Base-by-base conservation (phyloP, 768 basidiomycete genomes). In the Scleroderma citrinum region DNA sequence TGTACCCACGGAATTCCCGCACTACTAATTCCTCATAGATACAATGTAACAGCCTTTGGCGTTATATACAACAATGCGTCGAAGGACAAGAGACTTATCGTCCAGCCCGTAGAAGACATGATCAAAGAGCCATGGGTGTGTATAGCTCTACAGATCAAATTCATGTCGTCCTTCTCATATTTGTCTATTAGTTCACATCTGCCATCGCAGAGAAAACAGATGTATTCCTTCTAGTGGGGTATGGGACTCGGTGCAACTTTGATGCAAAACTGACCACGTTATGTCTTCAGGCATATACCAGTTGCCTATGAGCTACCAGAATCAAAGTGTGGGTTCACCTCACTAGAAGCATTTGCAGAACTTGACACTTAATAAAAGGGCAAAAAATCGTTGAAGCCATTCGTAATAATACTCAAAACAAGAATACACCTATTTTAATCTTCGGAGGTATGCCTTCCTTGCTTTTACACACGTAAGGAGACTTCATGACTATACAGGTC, bases 131-230 rank as follows among this genome's bases (percentile, higher is more conserved):
- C 65, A 5, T 95, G 92, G 87, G 83, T 82, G 51, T 30, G 72
- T 56, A 5, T 21, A 23, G 46, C 11, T 2, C 7, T 5, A 24
- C 16, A 2, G 13, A 13, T 3, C 24, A 36, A 13, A n/a, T n/a
- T n/a, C n/a, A n/a, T n/a, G n/a, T n/a, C n/a, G n/a, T n/a, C n/a
- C n/a, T 36, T 12, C 6, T 26, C 26, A 2, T 13, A 32, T 40
- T 38, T 2, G 52, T 46, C 46, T 2, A 5, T 26, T 50, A 87
- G 91, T 94, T 94, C 63, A 56, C 67, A 1, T 81, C 87, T 12
- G 89, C 86, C 1, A 92, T 93, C 52, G 65, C 73, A 32, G 85
- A 90, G 8, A 81, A 83, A 58, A 90, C 92, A 14, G 90, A 92
- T 64, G 72, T 90, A 51, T 94, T 94, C 70, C 59, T 89, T 48